A percentile compares a stretch with the other conserved stretches of the same genome.
Conservation (phyloP, 2,329 filamentous ascomycete species). For the Penicillium freii region DNA sequence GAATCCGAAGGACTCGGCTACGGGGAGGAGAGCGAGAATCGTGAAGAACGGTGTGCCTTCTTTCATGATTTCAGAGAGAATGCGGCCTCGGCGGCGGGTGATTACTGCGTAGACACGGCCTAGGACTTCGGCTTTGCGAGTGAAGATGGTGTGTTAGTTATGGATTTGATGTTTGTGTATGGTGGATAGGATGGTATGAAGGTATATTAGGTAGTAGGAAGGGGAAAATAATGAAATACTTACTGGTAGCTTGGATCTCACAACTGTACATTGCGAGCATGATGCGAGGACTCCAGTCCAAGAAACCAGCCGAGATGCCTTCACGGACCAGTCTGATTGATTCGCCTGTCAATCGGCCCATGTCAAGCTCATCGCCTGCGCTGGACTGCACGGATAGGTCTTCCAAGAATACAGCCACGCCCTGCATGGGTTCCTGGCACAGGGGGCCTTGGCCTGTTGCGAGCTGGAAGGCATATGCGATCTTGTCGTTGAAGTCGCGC, state of each 20-base stretch:
- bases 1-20: constrained; percentile 95
- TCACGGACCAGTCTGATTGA: constrained; percentile 86
- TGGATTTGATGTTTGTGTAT: neutral
- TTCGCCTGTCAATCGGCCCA: constrained; percentile 84
- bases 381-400: constrained; percentile 63
- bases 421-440: constrained; percentile 90
- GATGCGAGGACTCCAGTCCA: constrained; percentile 95
- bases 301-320: constrained; percentile 78
- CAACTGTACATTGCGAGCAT: constrained; percentile 97
- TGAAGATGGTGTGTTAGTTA: constrained; percentile 20
- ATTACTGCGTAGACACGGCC: constrained; percentile 96
- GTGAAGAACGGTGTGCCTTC: constrained; percentile 97
- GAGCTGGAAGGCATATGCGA: constrained; percentile 90
- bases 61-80: constrained; percentile 87
- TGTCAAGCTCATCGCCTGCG: constrained; percentile 52
- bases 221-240: constrained; percentile 29
- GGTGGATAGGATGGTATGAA: neutral
- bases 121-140: constrained; percentile 72
- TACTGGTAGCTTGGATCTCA: constrained; percentile 92
- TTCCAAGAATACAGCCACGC: constrained; percentile 86
- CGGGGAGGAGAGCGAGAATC: constrained; percentile 81
- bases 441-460: constrained; percentile 84
- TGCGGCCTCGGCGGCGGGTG: constrained; percentile 85
- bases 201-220: neutral
- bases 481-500: constrained; percentile 80